These are phyloP conservation scores for Pleurotus cornucopiae DNA, from an alignment of 768 basidiomycete genomes.

Conservation along the genomic window DNA sequence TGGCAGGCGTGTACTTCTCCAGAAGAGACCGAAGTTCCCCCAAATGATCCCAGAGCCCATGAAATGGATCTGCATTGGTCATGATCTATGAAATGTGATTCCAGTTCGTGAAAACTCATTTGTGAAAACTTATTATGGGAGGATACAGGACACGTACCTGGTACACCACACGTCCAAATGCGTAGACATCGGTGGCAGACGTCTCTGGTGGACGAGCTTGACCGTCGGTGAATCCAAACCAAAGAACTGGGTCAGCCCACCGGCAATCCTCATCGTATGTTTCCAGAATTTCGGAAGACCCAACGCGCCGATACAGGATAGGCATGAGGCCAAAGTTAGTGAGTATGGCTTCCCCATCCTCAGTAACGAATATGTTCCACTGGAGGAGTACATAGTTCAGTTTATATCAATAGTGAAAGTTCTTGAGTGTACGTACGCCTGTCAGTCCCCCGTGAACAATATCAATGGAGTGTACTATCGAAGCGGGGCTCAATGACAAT, in stretches of 20 bases:
- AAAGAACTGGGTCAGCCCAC: constrained; percentile 5
- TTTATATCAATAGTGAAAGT: neutral
- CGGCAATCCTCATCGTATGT: constrained; percentile 1
- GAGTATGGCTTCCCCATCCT: neutral
- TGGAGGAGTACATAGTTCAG: neutral
- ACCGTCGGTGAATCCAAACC: neutral
- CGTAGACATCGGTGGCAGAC: neutral
- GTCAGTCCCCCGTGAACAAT: constrained; percentile 9
- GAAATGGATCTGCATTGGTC: neutral
- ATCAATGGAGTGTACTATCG: constrained; percentile 4
- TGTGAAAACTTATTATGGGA: neutral
- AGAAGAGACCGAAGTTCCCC: neutral
- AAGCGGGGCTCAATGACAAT: neutral
- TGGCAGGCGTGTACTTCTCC: neutral
- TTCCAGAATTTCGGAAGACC: neutral
- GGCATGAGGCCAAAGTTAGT: constrained; percentile 8
- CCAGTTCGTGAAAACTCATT: neutral
- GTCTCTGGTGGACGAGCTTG: neutral
- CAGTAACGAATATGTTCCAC: constrained; percentile 5
- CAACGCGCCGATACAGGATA: neutral
- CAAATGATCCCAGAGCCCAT: neutral
- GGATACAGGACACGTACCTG: neutral
- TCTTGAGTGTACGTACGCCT: neutral
- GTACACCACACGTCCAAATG: constrained; percentile 3
- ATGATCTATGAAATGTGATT: neutral